Percentiles rank a stretch among this genome's conserved stretches.
phyloP scores from a whole-genome alignment of 805 yeast species.

The Wickerhamiella azymoides region DNA sequence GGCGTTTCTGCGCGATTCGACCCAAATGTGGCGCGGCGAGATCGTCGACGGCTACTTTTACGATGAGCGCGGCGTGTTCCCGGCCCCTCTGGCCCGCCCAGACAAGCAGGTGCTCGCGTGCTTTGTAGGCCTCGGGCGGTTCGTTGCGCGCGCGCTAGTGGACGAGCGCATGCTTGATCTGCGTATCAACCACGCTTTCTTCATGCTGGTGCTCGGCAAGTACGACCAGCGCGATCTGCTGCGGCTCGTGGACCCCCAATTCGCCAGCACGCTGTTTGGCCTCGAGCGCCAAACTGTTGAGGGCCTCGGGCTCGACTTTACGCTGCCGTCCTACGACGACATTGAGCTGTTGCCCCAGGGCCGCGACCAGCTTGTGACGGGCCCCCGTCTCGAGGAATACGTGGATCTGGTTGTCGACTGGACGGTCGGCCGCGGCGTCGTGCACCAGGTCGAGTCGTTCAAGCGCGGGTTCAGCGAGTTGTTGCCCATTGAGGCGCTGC shows the following conservation, averaged over 20 bases:
- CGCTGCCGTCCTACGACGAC: conserved; percentile 62
- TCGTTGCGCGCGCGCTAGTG: conserved; percentile 71
- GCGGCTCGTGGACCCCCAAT: conserved; percentile 14
- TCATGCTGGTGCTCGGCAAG: conserved; percentile 37
- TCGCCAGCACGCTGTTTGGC: conserved; percentile 13
- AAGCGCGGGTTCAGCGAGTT: conserved; percentile 69
- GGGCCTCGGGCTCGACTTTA: conserved; percentile 48
- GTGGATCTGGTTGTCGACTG: conserved; percentile 42
- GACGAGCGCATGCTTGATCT: conserved; percentile 85
- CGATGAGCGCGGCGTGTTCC: conserved; percentile 50
- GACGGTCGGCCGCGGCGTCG: conserved; percentile 50
- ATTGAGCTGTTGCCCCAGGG: conserved; percentile 50
- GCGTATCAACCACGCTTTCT: conserved; percentile 56
- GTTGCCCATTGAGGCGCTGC: conserved; percentile 61
- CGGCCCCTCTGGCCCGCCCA: conserved; percentile 37
- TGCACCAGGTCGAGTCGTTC: conserved; percentile 52
- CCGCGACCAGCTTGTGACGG: conserved; percentile 32
- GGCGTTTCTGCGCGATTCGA: conserved; percentile 46
- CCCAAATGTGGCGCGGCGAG: conserved; percentile 55
- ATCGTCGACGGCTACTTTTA: conserved; percentile 27
- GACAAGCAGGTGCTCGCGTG: conserved; percentile 20
- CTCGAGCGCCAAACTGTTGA: conserved; percentile 28
- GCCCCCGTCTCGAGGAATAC: conserved; percentile 44
- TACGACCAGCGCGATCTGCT: background rate
- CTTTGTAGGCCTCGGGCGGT: conserved; percentile 62